phyloP scores from a whole-genome alignment of 1,284 basidiomycete species.

The Retiboletus flavoniger region DNA sequence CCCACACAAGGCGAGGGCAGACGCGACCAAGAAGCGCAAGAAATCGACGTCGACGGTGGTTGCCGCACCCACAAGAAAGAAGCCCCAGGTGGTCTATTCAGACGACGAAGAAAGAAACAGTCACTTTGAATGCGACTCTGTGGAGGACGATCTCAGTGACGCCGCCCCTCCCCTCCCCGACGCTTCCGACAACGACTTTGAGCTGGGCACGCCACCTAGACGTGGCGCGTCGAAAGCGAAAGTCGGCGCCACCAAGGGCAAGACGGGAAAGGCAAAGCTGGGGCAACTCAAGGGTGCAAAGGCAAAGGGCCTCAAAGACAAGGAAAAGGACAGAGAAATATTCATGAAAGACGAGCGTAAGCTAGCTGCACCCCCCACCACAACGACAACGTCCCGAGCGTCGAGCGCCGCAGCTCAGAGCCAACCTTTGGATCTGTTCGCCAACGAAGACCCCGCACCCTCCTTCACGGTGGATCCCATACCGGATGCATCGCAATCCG shows the following conservation, averaged over 20 bases:
- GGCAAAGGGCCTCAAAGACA: constrained; percentile 28
- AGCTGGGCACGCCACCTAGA: constrained; percentile 30
- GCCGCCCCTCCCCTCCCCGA: constrained; percentile 12
- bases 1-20: constrained; percentile 2
- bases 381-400: constrained; percentile 21
- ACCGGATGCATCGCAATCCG: constrained; percentile 33
- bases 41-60: neutral
- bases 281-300: constrained; percentile 23
- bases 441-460: constrained; percentile 25
- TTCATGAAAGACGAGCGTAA: constrained; percentile 44
- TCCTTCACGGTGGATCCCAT: constrained; percentile 23
- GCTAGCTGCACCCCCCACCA: constrained; percentile 11
- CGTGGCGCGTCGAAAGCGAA: constrained; percentile 30
- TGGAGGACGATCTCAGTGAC: constrained; percentile 23
- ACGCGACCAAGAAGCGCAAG: constrained; percentile 15
- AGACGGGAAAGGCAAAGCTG: constrained; percentile 14
- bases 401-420: constrained; percentile 32
- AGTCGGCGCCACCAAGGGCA: constrained; percentile 27
- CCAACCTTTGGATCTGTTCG: constrained; percentile 29
- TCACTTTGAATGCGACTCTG: constrained; percentile 23
- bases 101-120: constrained; percentile 32
- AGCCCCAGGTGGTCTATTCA: constrained; percentile 17
- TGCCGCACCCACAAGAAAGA: constrained; percentile 18
- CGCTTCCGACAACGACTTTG: constrained; percentile 39
- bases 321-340: constrained; percentile 36